Base-by-base conservation (phyloP, 2,329 filamentous ascomycete species). In the Ceratocystis smalleyi region DNA sequence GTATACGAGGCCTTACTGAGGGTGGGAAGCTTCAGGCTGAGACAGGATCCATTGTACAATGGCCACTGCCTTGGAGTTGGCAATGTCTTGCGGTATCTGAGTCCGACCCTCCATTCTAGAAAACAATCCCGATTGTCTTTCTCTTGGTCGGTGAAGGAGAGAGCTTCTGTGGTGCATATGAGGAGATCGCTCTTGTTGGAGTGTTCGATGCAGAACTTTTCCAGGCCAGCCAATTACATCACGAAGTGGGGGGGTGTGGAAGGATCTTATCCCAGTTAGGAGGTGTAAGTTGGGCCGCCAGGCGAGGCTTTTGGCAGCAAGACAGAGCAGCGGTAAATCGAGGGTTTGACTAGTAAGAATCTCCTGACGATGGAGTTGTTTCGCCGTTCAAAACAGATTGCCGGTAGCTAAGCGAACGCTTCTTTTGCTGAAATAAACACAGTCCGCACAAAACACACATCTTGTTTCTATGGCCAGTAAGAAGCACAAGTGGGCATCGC, bases 21-120 rank as follows among this genome's bases (percentile, higher is more conserved):
- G 19, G 45, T 69, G 68, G 7, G 49, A 32, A 35, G 64, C 65
- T 22, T 43, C 45, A 3, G 67, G 64, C 61, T 67, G 68, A 6
- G 54, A 19, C 59, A 67, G 66, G 30, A 69, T 65, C 68, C 68
- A 69, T 62, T 64, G 65, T 54, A 66, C 62, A 43, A 66, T 66
- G 32, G 49, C 40, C 45, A 62, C 45, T 4, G 65, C 65, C 49
- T 66, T 66, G 19, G 62, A 64, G 47, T 51, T 55, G 24, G 64
- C 62, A 43, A 66, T 54, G 17, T 64, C 59, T n/a, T 64, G 47
- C 8, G 65, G 65, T 24, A 66, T 61, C 10, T 10, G 8, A 35
- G 30, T 59, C 19, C 30, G 59, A 43, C 62, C 40, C 61, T 51
- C 61, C 64, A 66, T 66, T 30, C 32, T 63, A n/a, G 35, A n/a